These are phyloP conservation scores for Verticillium klebahnii DNA, from an alignment of 2,329 filamentous ascomycete genomes.

Conservation along the genomic window DNA sequence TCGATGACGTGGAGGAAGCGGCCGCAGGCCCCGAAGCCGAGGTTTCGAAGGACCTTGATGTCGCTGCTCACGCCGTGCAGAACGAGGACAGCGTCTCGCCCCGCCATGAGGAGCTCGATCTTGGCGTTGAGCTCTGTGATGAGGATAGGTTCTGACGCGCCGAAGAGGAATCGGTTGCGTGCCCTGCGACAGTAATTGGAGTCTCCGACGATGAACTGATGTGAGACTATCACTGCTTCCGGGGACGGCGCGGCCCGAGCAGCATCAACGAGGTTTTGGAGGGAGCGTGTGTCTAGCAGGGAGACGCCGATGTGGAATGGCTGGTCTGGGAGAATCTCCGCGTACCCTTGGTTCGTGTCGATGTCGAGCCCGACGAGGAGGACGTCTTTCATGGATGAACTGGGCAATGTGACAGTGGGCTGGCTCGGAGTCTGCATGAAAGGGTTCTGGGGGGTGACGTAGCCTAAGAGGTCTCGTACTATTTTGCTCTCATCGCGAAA, in stretches of 20 bases:
- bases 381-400: conserved; percentile 6
- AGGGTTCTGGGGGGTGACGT: too few species aligned
- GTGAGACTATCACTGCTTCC: conserved; percentile 4
- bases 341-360: conserved; percentile 11
- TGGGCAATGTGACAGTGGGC: neutral
- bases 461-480: too few species aligned
- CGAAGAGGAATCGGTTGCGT: conserved; percentile 9
- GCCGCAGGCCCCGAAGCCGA: neutral
- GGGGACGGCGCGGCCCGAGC: neutral
- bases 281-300: conserved; percentile 3
- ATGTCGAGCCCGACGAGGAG: conserved; percentile 10
- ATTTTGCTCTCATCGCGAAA: too few species aligned
- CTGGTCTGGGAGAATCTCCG: conserved; percentile 4
- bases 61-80: conserved; percentile 4
- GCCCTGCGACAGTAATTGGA: conserved; percentile 7
- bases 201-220: conserved; percentile 7
- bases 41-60: conserved; percentile 6
- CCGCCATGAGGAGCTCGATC: neutral
- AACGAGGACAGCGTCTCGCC: conserved; percentile 4
- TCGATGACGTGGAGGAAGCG: conserved; percentile 17
- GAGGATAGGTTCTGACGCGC: conserved; percentile 5
- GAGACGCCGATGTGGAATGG: conserved; percentile 8
- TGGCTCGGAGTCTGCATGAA: too few species aligned
- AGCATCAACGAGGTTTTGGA: neutral
- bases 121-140: conserved; percentile 5